Percentiles rank a stretch among this genome's conserved stretches.
These are phyloP conservation scores for Saccharomycopsis sp. DNA, from an alignment of 805 yeast species.

Conservation along the genomic window DNA sequence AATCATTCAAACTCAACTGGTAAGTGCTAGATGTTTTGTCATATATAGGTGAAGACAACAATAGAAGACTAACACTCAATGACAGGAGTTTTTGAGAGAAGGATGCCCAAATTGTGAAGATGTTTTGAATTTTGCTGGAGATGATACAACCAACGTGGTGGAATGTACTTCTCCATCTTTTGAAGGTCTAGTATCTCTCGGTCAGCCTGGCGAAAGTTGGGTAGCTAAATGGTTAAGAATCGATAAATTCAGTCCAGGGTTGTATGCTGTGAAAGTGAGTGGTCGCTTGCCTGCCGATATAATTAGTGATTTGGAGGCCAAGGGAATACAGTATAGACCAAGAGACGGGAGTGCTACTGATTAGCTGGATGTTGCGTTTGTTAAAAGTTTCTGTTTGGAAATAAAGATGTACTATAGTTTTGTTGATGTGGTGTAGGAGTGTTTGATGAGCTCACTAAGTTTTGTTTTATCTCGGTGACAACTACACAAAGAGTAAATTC, in stretches of 20 bases:
- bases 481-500: no score
- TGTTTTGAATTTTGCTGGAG: slow-evolving; percentile 64
- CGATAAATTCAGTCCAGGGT: slow-evolving; percentile 79
- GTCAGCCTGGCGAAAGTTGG: slow-evolving; percentile 85
- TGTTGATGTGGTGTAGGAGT: neutral
- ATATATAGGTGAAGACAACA: neutral
- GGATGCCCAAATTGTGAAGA: slow-evolving; percentile 98
- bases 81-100: slow-evolving; percentile 57
- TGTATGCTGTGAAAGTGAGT: slow-evolving; percentile 88
- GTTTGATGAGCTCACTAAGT: no score
- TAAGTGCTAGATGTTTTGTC: slow-evolving; percentile 28
- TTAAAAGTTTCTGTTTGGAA: neutral
- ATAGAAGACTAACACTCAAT: neutral
- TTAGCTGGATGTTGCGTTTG: slow-evolving; percentile 29
- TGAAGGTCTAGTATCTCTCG: slow-evolving; percentile 89
- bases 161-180: slow-evolving; percentile 95
- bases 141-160: slow-evolving; percentile 76
- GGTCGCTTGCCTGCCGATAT: slow-evolving; percentile 90
- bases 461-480: no score
- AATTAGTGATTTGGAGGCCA: slow-evolving; percentile 60
- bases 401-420: slow-evolving; percentile 1
- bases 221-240: slow-evolving; percentile 94
- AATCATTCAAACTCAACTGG: slow-evolving; percentile 71
- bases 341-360: slow-evolving; percentile 86
- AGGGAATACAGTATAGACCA: slow-evolving; percentile 83